Percentiles rank a stretch among this genome's conserved stretches.
Evolutionary conservation across 306 rosid genomes (phyloP).

Genomic region (Purshia tridentata): DNA sequence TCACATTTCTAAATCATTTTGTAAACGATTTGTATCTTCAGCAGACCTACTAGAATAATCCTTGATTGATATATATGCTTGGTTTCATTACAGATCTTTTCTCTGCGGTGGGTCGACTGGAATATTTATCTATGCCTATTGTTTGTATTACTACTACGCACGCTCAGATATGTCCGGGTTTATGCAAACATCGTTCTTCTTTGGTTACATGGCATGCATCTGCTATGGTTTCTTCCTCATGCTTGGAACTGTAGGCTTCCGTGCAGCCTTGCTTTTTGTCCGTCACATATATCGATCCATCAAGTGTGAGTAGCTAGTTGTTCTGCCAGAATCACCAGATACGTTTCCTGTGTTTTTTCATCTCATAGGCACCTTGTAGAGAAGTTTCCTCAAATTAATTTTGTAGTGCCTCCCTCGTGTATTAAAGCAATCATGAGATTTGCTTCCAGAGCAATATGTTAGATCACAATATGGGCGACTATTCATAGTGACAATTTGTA

Average conservation of each 20-base stretch:
- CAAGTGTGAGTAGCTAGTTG: constrained; percentile 58
- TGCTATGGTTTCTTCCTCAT: constrained; percentile 75
- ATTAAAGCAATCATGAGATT: constrained; percentile 41
- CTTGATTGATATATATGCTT: constrained; percentile 8
- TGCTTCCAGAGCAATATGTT: constrained; percentile 48
- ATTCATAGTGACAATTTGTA: constrained; percentile 49
- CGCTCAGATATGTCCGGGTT: constrained; percentile 68
- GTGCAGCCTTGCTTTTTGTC: constrained; percentile 62
- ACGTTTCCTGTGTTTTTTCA: constrained; percentile 8
- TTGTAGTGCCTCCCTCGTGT: constrained; percentile 53
- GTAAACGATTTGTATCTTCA: background rate
- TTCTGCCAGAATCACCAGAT: constrained; percentile 24
- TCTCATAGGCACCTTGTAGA: constrained; percentile 48
- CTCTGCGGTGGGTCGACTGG: constrained; percentile 73
- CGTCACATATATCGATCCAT: constrained; percentile 68
- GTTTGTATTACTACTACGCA: constrained; percentile 65
- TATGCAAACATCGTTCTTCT: constrained; percentile 71
- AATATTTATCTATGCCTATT: constrained; percentile 53
- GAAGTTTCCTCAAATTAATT: constrained; percentile 49
- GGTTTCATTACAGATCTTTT: constrained; percentile 46
- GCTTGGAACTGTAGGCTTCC: constrained; percentile 70
- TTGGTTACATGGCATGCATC: constrained; percentile 72
- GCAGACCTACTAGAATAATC: background rate
- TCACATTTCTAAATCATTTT: background rate
- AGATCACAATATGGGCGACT: constrained; percentile 41